Evolutionary conservation across 129 eudicot species (phyloP).

Genomic region (Erigeron canadensis): DNA sequence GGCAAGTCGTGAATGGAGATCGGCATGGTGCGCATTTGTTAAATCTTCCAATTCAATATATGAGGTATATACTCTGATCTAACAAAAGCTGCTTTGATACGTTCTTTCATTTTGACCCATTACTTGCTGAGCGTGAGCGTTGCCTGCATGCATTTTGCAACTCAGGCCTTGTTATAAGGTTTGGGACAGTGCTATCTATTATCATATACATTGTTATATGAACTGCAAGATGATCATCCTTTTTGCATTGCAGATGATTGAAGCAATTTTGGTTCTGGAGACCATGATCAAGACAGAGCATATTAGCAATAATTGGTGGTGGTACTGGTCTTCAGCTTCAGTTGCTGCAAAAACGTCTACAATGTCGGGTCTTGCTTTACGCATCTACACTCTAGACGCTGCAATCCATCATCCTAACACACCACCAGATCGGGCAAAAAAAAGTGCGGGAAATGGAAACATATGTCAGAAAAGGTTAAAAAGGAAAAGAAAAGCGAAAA

Average conservation of each 20-base stretch:
- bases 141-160: neutral
- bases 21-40: constrained; percentile 29
- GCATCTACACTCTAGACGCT: constrained; percentile 58
- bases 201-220: neutral
- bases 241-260: constrained; percentile 54
- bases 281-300: constrained; percentile 64
- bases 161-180: neutral
- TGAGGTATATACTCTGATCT: neutral
- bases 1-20: constrained; percentile 24
- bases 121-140: neutral
- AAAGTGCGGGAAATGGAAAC: neutral
- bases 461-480: neutral
- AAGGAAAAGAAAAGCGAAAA: no score
- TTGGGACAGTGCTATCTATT: neutral
- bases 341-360: constrained; percentile 63
- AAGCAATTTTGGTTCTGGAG: constrained; percentile 65
- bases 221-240: neutral
- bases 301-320: constrained; percentile 65
- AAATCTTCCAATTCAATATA: constrained; percentile 26
- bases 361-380: constrained; percentile 64
- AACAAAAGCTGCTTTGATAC: neutral
- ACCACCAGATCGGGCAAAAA: neutral
- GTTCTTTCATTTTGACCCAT: neutral
- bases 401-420: constrained; percentile 48
- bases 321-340: constrained; percentile 86